Percentiles rank a stretch among this genome's conserved stretches.
Conservation (phyloP, 257 asterid species). For the Penstemon barbatus region DNA sequence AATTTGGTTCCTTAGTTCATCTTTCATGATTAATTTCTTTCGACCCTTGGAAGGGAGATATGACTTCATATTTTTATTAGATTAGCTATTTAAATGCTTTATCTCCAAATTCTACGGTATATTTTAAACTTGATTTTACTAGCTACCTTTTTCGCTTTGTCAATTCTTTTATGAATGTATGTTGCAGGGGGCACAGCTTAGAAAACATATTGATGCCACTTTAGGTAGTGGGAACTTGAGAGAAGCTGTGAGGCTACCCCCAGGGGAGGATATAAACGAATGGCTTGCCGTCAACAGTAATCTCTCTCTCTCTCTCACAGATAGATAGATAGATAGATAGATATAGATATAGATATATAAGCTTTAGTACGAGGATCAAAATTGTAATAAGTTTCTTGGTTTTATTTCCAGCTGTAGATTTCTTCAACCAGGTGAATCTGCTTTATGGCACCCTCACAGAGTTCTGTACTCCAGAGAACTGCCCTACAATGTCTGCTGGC, state of each 20-base stretch:
- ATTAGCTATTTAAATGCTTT: constrained; percentile 10
- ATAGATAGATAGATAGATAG: no score
- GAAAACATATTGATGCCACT: constrained; percentile 91
- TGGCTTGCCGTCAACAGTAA: constrained; percentile 96
- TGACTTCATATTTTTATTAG: constrained; percentile 13
- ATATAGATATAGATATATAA: neutral
- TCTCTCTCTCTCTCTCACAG: constrained; percentile 18
- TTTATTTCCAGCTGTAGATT: constrained; percentile 79
- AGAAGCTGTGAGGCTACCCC: constrained; percentile 94
- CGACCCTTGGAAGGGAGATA: constrained; percentile 11
- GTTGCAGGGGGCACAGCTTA: constrained; percentile 83
- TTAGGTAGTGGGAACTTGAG: constrained; percentile 91
- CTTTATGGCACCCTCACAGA: constrained; percentile 93
- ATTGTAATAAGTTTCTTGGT: constrained; percentile 36
- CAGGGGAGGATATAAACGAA: constrained; percentile 89
- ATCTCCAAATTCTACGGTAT: constrained; percentile 9
- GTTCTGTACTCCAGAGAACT: constrained; percentile 86
- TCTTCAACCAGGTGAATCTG: constrained; percentile 95
- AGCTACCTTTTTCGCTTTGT: constrained; percentile 5
- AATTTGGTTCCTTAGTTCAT: constrained; percentile 2
- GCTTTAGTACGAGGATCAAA: constrained; percentile 24
- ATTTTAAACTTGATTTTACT: neutral
- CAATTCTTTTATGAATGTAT: constrained; percentile 16
- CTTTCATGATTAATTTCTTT: neutral
- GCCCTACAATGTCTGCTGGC: constrained; percentile 98